Percentiles rank a stretch among this genome's conserved stretches.
Conservation (phyloP, 441 rosid species). For the Erodium trifolium region DNA sequence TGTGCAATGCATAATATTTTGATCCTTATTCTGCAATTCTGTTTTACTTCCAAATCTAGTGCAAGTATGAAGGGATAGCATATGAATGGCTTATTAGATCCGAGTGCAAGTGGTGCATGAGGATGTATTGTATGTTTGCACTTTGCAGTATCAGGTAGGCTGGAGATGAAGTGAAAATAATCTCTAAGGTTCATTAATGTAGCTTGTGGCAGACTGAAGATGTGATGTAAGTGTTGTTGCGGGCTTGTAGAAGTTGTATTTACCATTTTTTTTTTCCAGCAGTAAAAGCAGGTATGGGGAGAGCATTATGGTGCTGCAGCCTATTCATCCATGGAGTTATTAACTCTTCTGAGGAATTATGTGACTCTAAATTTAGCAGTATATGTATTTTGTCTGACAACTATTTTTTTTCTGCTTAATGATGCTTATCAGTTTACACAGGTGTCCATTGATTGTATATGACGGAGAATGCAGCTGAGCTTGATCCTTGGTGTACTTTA, state of each 20-base stretch:
- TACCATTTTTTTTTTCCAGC: no score
- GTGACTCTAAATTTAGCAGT: not conserved
- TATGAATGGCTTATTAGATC: not conserved
- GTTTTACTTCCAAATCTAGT: not conserved
- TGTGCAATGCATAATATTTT: not conserved
- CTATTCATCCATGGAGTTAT: not conserved
- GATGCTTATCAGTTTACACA: not conserved
- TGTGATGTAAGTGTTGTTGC: not conserved
- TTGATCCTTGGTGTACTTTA: no score
- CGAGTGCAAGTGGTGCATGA: not conserved
- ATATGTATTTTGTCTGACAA: not conserved
- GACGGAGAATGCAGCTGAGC: not conserved
- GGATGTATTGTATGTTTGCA: constrained; percentile 5
- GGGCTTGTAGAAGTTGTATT: no score
- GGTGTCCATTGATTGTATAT: not conserved
- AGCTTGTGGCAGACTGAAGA: not conserved
- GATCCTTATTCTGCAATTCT: not conserved
- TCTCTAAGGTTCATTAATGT: no score
- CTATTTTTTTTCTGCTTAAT: not conserved
- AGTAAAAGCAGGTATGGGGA: no score
- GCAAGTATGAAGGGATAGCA: not conserved
- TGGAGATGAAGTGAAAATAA: not conserved
- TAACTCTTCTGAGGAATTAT: not conserved
- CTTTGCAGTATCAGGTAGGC: constrained; percentile 1
- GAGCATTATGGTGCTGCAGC: not conserved